A percentile compares a stretch with the other conserved stretches of the same genome.
Conservation (phyloP, 768 basidiomycete genomes). For the Auricularia cornea region DNA sequence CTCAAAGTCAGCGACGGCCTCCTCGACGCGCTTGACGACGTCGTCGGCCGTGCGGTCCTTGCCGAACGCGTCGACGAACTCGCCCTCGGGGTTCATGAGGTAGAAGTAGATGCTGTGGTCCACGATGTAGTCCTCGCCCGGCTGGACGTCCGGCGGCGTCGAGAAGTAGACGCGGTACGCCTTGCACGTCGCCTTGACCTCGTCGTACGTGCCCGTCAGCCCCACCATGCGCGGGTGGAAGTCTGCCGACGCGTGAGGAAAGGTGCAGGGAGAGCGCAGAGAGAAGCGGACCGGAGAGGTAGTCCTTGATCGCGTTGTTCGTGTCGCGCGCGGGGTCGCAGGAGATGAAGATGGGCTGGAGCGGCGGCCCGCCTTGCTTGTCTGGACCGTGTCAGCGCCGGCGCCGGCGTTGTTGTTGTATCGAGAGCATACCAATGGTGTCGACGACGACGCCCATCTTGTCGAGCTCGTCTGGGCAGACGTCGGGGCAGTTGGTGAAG, state of each 20-base stretch:
- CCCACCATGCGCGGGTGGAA: constrained; percentile 90
- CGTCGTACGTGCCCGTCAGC: constrained; percentile 76
- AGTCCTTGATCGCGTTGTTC: constrained; percentile 33
- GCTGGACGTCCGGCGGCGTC: constrained; percentile 77
- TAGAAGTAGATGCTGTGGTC: constrained; percentile 98
- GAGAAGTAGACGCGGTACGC: constrained; percentile 98
- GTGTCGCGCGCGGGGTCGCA: constrained; percentile 93
- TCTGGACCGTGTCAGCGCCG: constrained; percentile 35
- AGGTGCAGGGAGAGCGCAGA: no score
- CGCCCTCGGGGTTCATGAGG: constrained; percentile 90
- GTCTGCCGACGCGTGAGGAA: constrained; percentile 35
- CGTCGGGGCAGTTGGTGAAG: constrained; percentile 99
- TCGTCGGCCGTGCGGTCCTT: constrained; percentile 65
- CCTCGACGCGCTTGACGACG: constrained; percentile 52
- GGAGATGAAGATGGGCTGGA: constrained; percentile 89
- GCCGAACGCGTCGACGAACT: constrained; percentile 96
- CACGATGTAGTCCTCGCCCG: constrained; percentile 89
- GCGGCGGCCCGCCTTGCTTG: constrained; percentile 50
- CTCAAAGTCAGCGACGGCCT: constrained; percentile 39
- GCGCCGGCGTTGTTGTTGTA: background rate
- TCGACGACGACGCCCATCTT: constrained; percentile 79
- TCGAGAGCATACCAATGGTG: constrained; percentile 49
- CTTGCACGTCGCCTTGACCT: constrained; percentile 84
- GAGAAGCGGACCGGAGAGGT: constrained; percentile 33
- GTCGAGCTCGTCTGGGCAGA: constrained; percentile 96